Evolutionary conservation across 352 stramenopile species (phyloP).

Genomic region (Thalassiosira allenii): DNA sequence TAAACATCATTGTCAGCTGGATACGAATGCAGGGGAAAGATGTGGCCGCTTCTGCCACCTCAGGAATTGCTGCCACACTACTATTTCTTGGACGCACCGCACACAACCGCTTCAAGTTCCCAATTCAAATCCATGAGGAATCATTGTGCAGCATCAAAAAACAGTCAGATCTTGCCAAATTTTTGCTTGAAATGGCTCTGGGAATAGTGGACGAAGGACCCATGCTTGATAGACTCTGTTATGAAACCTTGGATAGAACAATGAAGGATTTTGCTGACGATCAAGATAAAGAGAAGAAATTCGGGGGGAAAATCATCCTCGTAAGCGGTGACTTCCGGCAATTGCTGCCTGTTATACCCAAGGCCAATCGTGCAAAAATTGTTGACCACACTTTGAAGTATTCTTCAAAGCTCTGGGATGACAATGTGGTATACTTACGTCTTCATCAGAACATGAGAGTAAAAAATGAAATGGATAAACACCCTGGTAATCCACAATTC

Average conservation of each 20-base stretch:
- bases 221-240: slow-evolving; percentile 14
- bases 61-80: slow-evolving; percentile 16
- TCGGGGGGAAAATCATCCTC: slow-evolving; percentile 12
- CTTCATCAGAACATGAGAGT: slow-evolving; percentile 24
- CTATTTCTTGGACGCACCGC: slow-evolving; percentile 1
- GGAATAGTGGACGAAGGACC: slow-evolving; percentile 21
- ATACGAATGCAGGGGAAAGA: neutral
- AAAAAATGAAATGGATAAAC: slow-evolving; percentile 7
- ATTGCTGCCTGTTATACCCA: slow-evolving; percentile 15
- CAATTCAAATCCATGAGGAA: slow-evolving; percentile 1
- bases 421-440: neutral
- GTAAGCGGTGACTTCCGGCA: slow-evolving; percentile 17
- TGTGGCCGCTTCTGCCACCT: neutral
- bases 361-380: slow-evolving; percentile 9
- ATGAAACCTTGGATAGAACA: slow-evolving; percentile 15
- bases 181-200: neutral
- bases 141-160: slow-evolving; percentile 17
- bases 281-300: neutral
- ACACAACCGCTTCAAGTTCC: slow-evolving; percentile 22
- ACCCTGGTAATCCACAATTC: neutral
- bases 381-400: neutral
- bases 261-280: slow-evolving; percentile 11
- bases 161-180: slow-evolving; percentile 6
- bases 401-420: slow-evolving; percentile 2
- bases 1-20: slow-evolving; percentile 9